A percentile compares a stretch with the other conserved stretches of the same genome.
Evolutionary conservation across 805 yeast species (phyloP).

Genomic region (Metschnikowia picachoensis): DNA sequence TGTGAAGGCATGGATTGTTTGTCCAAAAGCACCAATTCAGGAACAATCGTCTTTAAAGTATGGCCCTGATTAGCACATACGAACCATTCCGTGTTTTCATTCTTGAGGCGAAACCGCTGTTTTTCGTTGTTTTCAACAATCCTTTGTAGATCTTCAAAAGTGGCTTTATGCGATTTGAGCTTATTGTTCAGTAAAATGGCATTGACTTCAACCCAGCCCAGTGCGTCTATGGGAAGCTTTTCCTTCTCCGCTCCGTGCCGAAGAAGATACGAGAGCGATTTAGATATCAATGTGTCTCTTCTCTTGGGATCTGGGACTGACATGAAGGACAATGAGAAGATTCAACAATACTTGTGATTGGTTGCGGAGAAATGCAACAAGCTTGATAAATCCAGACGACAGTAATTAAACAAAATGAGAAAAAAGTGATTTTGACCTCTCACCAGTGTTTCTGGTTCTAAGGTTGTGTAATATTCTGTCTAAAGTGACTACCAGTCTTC

Average conservation of each 20-base stretch:
- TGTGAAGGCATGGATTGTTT: conserved; percentile 43
- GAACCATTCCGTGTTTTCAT: conserved; percentile 20
- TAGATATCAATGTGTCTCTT: conserved; percentile 59
- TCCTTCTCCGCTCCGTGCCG: conserved; percentile 85
- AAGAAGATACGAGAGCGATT: conserved; percentile 67
- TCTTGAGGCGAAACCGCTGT: conserved; percentile 57
- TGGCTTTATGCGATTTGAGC: conserved; percentile 52
- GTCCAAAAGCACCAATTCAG: conserved; percentile 38
- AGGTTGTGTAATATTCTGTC: no score
- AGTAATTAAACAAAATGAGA: no score
- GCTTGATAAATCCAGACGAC: no score
- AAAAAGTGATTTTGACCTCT: no score
- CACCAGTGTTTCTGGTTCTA: no score
- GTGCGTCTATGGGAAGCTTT: conserved; percentile 53
- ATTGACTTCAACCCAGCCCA: conserved; percentile 61
- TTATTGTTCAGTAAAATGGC: conserved; percentile 55
- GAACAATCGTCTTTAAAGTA: conserved; percentile 49
- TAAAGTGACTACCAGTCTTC: no score
- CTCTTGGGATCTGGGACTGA: conserved; percentile 13
- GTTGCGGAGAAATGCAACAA: no score
- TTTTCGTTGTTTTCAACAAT: conserved; percentile 68
- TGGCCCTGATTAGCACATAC: conserved; percentile 97
- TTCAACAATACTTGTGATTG: no score
- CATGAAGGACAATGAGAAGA: conserved; percentile 1
- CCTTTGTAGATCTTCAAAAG: conserved; percentile 52